Conservation (phyloP, 495 filamentous ascomycete species). For the Xylaria telfairii region DNA sequence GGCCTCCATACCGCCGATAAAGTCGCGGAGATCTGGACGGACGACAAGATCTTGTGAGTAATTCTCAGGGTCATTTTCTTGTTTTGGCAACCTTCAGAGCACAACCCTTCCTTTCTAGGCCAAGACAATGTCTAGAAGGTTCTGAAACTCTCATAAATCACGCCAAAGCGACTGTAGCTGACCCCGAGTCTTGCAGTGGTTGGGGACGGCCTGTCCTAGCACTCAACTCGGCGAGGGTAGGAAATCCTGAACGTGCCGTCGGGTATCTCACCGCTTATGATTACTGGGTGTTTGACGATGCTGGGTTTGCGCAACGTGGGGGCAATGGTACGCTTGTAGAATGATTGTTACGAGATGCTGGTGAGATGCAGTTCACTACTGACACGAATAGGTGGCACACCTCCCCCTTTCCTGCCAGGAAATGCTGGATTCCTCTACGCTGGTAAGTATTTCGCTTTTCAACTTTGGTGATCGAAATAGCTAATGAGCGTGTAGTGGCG, state of each 20-base stretch:
- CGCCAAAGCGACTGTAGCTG: too few relatives aligned
- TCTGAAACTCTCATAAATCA: too few relatives aligned
- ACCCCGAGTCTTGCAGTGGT: too few relatives aligned
- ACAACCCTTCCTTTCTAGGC: too few relatives aligned
- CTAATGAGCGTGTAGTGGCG: conserved; percentile 25
- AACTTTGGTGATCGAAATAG: neutral
- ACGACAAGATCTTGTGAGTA: conserved; percentile 46
- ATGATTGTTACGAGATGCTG: neutral
- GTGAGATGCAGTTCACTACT: neutral
- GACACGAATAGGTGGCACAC: conserved; percentile 25
- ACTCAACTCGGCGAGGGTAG: conserved; percentile 46
- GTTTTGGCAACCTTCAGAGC: too few relatives aligned
- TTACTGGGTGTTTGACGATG: conserved; percentile 49
- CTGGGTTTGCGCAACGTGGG: conserved; percentile 49
- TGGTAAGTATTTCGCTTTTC: conserved; percentile 20
- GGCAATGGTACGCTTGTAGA: conserved; percentile 27
- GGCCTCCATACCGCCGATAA: conserved; percentile 42
- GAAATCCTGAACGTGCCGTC: conserved; percentile 43
- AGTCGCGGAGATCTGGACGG: conserved; percentile 47
- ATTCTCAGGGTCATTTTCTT: too few relatives aligned
- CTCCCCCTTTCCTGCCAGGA: conserved; percentile 36
- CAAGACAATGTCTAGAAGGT: too few relatives aligned
- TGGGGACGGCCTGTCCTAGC: conserved; percentile 51
- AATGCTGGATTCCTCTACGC: conserved; percentile 40
- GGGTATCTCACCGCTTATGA: conserved; percentile 43